Base-by-base conservation (phyloP, 2,329 filamentous ascomycete species). In the Calonectria naviculata region DNA sequence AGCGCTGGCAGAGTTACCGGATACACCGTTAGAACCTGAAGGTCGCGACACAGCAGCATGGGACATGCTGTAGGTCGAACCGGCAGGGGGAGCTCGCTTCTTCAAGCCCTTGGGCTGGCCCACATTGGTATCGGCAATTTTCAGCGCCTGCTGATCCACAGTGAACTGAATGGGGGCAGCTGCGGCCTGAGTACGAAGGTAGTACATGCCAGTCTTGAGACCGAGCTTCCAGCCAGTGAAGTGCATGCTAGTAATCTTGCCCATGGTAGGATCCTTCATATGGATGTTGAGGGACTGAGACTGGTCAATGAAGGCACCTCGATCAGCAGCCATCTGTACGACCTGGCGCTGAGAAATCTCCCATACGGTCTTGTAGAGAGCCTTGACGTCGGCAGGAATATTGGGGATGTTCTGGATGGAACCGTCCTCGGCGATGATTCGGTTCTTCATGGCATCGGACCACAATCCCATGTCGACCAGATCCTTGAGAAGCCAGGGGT, bases 371-470 rank as follows among this genome's bases (percentile, higher is more conserved):
- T 99, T 99, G 91, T 99, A 99, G 8, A 99, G 90, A 44, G 93
- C 92, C 89, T 99, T 99, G 89, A 97, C 93, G 78, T 99, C 97
- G 36, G 93, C 91, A 17, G 97, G 96, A 74, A 99, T 98, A 86
- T 97, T 98, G 81, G 96, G 94, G 74, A 99, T 96, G 85, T 97
- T 96, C 85, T 98, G 97, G 67, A 99, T 93, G 24, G 96, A 98
- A 76, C 97, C 97, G 77, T 94, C 94, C 73, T 98, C 96, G 69
- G 97, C 93, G 80, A 99, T 99, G 89, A 99, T 99, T 79, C 97
- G 95, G 89, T 99, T 99, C 93, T 99, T 99, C 97, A 99, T 99
- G 87, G 95, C 95, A 86, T 99, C 96, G 58, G 96, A 98, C 97
- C 97, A 99, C 52, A 99, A 89, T 72, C 97, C 97, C 87, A 98